Base-by-base conservation (phyloP, 2,329 filamentous ascomycete genomes). In the Aspergillus chevalieri region DNA sequence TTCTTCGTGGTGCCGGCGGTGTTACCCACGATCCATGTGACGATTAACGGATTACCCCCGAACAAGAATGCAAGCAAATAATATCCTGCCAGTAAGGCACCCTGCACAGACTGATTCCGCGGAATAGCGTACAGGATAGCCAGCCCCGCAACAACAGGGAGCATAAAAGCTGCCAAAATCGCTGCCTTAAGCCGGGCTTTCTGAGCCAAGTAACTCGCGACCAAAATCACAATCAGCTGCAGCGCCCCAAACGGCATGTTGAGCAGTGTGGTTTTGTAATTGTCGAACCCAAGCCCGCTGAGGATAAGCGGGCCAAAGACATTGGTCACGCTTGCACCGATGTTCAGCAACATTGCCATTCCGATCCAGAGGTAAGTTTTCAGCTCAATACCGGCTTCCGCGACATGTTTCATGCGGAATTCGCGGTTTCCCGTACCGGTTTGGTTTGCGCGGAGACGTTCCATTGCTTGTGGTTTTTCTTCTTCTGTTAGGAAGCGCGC, bases 21-120 rank as follows among this genome's bases (percentile, higher is more conserved):
- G 63, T 87, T 87, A 6, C 78, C 81, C 5, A 86, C 76, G 50
- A 86, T 82, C 84, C 84, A 88, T 0, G 80, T 77, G 0, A 86
- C 79, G 22, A 85, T 78, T 8, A 87, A 70, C 0, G 83, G 83
- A 57, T 84, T 85, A 1, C 78, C 80, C 1, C 81, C 82, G 52
- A 82, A 87, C 7, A 86, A 69, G 63, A 86, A 86, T 0, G 82
- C 79, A 0, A 86, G 74, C 2, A 86, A 70, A 56, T 86, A 86
- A 64, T 86, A 86, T 0, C 78, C 82, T 0, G 73, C 77, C 2
- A 87, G 70, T 2, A 85, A 60, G 0, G 73, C 67, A 0, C 74
- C 71, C 42, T 74, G 70, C n/a, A 75, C 64, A 1, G 68, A 63
- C 0, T 66, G 59, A 1, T 51, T 53, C 28, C 75, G 70, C 24